Evolutionary conservation across 148 eudicot species (phyloP).

Genomic region (Rhododendron mucronatum): DNA sequence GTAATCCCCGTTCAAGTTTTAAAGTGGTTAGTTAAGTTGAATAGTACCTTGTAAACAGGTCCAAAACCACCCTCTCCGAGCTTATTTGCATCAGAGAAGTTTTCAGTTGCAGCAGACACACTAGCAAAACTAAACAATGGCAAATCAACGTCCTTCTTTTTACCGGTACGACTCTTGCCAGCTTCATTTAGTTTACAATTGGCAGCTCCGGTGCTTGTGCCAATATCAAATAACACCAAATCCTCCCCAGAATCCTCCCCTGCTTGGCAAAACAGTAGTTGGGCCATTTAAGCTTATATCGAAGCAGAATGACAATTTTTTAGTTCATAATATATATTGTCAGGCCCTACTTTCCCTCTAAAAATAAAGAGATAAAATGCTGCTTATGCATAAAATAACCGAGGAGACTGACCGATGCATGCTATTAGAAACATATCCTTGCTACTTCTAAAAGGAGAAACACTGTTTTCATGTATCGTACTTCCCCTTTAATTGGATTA

Average conservation of each 20-base stretch:
- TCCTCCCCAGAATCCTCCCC: not conserved
- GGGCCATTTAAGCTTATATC: not conserved
- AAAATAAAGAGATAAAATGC: not conserved
- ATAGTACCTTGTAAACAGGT: not conserved
- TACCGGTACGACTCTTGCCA: not conserved
- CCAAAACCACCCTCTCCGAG: slow-evolving; percentile 2
- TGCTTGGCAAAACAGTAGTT: not conserved
- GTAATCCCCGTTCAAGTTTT: not conserved
- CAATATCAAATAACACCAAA: not conserved
- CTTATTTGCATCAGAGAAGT: not conserved
- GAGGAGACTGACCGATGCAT: not conserved
- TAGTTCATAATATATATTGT: not conserved
- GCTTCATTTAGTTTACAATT: not conserved
- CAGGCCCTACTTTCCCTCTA: not conserved
- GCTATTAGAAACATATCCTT: not conserved
- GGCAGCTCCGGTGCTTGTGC: not conserved
- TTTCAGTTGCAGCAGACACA: not conserved
- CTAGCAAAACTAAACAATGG: not conserved
- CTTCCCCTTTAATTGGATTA: not conserved
- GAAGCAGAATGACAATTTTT: not conserved
- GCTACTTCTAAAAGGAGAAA: not conserved
- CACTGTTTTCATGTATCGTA: not conserved
- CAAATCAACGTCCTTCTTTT: not conserved
- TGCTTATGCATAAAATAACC: not conserved
- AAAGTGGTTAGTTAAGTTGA: not conserved